Percentiles rank a stretch among this genome's conserved stretches.
Evolutionary conservation across 2,329 filamentous ascomycete genomes (phyloP).

Genomic region (Pseudogymnoascus sp.): DNA sequence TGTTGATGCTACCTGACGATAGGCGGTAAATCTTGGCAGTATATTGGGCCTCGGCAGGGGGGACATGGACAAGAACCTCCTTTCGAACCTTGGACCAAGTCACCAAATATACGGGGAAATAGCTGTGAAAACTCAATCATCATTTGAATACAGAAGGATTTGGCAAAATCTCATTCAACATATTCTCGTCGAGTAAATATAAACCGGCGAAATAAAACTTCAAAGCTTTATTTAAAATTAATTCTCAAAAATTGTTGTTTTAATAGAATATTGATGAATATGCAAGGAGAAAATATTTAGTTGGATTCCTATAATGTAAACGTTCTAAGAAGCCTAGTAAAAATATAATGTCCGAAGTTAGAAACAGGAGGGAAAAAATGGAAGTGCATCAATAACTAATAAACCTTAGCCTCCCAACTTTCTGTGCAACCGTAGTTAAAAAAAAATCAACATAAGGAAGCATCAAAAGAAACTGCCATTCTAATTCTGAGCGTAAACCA

Average conservation of each 20-base stretch:
- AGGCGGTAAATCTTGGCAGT: not conserved
- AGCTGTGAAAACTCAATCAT: not conserved
- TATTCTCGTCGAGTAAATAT: not conserved
- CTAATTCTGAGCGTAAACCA: not conserved
- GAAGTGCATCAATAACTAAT: not conserved
- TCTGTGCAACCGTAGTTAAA: not conserved
- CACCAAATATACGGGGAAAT: not conserved
- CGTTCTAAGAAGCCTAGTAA: not conserved
- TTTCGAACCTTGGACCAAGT: not conserved
- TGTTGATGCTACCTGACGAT: not conserved
- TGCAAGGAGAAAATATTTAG: not conserved
- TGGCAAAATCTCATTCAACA: not conserved
- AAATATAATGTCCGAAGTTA: not conserved
- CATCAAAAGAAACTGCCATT: not conserved
- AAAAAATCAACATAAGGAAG: not conserved
- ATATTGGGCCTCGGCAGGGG: not conserved
- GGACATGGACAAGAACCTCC: not conserved
- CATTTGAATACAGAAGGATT: not conserved
- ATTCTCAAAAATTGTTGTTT: not conserved
- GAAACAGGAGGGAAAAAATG: not conserved
- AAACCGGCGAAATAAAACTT: not conserved
- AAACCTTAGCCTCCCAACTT: not conserved
- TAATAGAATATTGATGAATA: not conserved
- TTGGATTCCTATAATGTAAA: not conserved
- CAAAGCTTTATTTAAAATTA: not conserved